A percentile compares a stretch with the other conserved stretches of the same genome.
phyloP scores from a whole-genome alignment of 2,329 filamentous ascomycete species.

The Epichloe aotearoae region DNA sequence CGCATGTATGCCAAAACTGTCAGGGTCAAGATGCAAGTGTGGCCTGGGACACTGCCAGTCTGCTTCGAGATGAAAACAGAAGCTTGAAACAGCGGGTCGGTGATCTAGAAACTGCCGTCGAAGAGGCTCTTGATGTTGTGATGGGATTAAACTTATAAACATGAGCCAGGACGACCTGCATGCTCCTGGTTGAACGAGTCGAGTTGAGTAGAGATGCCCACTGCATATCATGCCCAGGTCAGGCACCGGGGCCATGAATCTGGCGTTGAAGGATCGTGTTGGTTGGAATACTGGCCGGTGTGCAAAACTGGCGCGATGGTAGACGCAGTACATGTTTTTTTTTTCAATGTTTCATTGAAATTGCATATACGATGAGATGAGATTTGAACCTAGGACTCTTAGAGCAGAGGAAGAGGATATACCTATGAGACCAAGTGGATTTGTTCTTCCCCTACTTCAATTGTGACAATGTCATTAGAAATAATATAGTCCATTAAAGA shows the following conservation, averaged over 20 bases:
- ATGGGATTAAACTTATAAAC: slow-evolving; percentile 28
- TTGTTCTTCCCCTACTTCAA: no score
- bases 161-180: neutral
- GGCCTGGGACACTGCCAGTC: slow-evolving; percentile 51
- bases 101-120: slow-evolving; percentile 45
- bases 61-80: slow-evolving; percentile 49
- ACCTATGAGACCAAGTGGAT: no score
- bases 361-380: neutral
- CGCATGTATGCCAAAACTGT: slow-evolving; percentile 39
- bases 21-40: slow-evolving; percentile 43
- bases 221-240: neutral
- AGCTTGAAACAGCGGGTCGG: slow-evolving; percentile 46
- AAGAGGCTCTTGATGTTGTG: slow-evolving; percentile 46
- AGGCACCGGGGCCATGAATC: neutral
- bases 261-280: neutral
- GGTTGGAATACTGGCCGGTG: neutral
- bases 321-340: neutral
- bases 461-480: no score
- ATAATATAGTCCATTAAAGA: no score
- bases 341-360: neutral
- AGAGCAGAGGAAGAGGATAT: no score
- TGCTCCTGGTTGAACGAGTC: neutral
- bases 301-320: neutral
- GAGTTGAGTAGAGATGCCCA: neutral
- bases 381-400: neutral